phyloP scores from a whole-genome alignment of 1,284 basidiomycete species.

The Ganoderma sp. region DNA sequence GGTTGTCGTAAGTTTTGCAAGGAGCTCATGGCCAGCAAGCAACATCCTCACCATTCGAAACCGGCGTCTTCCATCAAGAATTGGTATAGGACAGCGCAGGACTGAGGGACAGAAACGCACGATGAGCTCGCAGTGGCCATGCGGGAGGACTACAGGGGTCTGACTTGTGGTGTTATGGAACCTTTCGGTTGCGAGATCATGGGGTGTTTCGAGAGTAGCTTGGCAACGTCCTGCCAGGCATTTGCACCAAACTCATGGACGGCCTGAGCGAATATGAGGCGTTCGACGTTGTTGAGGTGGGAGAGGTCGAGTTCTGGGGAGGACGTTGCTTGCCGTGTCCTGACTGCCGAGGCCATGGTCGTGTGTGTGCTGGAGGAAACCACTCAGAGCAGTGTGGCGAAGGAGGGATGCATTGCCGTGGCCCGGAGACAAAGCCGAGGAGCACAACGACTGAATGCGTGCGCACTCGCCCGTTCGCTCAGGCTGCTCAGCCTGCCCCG shows the following conservation, averaged over 20 bases:
- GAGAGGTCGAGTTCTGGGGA: conserved; percentile 30
- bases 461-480: too few species aligned
- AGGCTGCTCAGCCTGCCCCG: neutral
- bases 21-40: neutral
- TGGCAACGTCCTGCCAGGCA: conserved; percentile 74
- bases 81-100: conserved; percentile 70
- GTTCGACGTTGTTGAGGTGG: conserved; percentile 59
- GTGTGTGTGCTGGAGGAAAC: neutral
- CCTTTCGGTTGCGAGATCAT: conserved; percentile 65
- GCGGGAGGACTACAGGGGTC: conserved; percentile 33
- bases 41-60: conserved; percentile 62
- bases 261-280: conserved; percentile 82
- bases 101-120: conserved; percentile 47
- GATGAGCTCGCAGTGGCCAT: conserved; percentile 21
- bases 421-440: conserved; percentile 14
- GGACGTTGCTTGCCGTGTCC: conserved; percentile 21
- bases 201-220: conserved; percentile 70
- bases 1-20: conserved; percentile 13
- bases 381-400: conserved; percentile 9
- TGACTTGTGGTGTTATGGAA: conserved; percentile 71
- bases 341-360: conserved; percentile 22
- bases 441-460: too few species aligned
- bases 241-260: conserved; percentile 83
- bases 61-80: conserved; percentile 71
- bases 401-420: conserved; percentile 21